Base-by-base conservation (phyloP, 345 rosid species). In the Hevea brasiliensis region DNA sequence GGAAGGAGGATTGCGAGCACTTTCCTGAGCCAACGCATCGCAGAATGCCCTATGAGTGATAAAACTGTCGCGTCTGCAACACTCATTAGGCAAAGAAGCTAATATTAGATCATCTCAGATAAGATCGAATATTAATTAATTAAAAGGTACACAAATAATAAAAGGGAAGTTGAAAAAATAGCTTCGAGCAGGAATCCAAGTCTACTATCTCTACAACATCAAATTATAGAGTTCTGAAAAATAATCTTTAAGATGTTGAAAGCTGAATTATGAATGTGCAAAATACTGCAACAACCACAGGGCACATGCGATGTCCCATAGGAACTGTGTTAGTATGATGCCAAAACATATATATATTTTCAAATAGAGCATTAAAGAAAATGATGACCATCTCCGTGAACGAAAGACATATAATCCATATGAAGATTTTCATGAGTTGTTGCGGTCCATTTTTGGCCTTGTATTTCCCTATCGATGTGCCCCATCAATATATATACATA, bases 41-140 rank as follows among this genome's bases (percentile, higher is more conserved):
- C 96, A 90, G 73, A 90, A 90, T 29, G 96, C 96, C 64, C 96
- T 82, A 75, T 90, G 96, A 18, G 96, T 88, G 73, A 90, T 89
- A 62, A 90, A 90, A 76, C 93, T 90, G 75, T 90, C 96, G 10
- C 96, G 87, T 86, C 96, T 90, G 87, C 75, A 77, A 32, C 63
- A 70, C 65, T 67, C 54, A 67, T 58, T 68, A 15, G 12, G 20
- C 13, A 9, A 65, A 21, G 42, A 67, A 7, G n/a, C 20, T n/a
- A 67, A 14, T 17, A 15, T 58, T 48, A 23, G 53, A 32, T 41
- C 23, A 17, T 23, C 37, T 32, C 37, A 32, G 37, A 32, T 32
- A 32, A 32, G 37, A 32, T 32, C 37, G 4, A 24, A 14, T 10
- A 27, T 13, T 6, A 44, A 21, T 10, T 9, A 9, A 50, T 40